Evolutionary conservation across 176 grass and related monocot genomes (phyloP).

Genomic region (Rhynchospora tenuis): DNA sequence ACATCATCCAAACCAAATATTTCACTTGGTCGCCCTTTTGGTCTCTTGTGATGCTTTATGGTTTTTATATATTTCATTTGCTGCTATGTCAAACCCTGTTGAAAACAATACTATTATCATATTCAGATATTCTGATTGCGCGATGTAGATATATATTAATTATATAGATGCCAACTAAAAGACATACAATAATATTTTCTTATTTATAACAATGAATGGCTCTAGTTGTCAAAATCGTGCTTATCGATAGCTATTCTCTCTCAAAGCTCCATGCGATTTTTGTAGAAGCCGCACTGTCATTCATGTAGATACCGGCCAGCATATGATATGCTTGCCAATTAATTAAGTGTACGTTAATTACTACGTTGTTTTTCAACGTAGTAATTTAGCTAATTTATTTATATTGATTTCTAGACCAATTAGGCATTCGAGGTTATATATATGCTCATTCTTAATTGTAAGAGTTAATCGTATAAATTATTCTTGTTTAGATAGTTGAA

Average conservation of each 20-base stretch:
- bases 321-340: neutral
- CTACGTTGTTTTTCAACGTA: too few relatives aligned
- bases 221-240: neutral
- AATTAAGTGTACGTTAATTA: neutral
- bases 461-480: too few relatives aligned
- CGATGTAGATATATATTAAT: neutral
- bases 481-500: too few relatives aligned
- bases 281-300: neutral
- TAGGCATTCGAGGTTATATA: too few relatives aligned
- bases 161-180: slow-evolving; percentile 2
- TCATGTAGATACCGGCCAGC: neutral
- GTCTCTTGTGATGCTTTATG: neutral
- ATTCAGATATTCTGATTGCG: slow-evolving; percentile 10
- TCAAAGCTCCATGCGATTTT: neutral
- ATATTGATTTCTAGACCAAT: too few relatives aligned
- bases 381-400: too few relatives aligned
- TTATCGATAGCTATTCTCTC: neutral
- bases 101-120: slow-evolving; percentile 14
- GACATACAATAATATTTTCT: neutral
- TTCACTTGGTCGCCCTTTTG: slow-evolving; percentile 6
- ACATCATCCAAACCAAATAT: too few relatives aligned
- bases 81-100: slow-evolving; percentile 26
- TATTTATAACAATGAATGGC: neutral
- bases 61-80: neutral
- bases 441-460: too few relatives aligned